A percentile compares a stretch with the other conserved stretches of the same genome.
These are phyloP conservation scores for Mimosa pudica DNA, from an alignment of 306 rosid genomes.

Conservation along the genomic window DNA sequence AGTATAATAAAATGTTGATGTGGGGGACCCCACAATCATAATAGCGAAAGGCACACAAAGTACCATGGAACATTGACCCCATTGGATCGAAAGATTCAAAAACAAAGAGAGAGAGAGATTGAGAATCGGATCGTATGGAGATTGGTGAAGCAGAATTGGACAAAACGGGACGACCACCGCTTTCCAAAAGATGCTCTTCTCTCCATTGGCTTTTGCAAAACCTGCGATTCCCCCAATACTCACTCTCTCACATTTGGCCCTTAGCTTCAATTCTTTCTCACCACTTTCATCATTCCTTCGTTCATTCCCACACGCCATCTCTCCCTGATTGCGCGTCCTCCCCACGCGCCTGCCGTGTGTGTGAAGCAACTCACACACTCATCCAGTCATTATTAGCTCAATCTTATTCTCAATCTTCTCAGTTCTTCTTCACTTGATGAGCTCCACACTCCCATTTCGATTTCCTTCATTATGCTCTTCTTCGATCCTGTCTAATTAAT, in stretches of 20 bases:
- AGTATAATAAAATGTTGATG: not conserved
- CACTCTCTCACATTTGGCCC: constrained; percentile 45
- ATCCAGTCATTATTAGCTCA: constrained; percentile 40
- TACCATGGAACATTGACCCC: constrained; percentile 44
- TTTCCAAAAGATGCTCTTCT: constrained; percentile 84
- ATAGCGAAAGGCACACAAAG: constrained; percentile 43
- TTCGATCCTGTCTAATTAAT: not conserved
- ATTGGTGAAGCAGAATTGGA: constrained; percentile 61
- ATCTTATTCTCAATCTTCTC: constrained; percentile 27
- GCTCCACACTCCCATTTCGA: constrained; percentile 37
- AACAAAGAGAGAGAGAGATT: constrained; percentile 18
- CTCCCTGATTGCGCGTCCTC: not conserved
- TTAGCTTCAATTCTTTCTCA: not conserved
- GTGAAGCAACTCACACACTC: not conserved
- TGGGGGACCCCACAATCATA: constrained; percentile 46
- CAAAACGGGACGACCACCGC: constrained; percentile 87
- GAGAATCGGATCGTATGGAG: constrained; percentile 68
- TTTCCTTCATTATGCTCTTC: constrained; percentile 49
- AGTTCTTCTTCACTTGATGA: not conserved
- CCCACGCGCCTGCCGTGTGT: constrained; percentile 32
- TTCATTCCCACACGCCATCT: constrained; percentile 55
- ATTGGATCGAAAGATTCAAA: constrained; percentile 38
- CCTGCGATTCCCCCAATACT: constrained; percentile 57
- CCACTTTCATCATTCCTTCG: not conserved
- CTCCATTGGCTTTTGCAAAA: constrained; percentile 51